Percentiles rank a stretch among this genome's conserved stretches.
Evolutionary conservation across 257 asterid species (phyloP).

Genomic region (Scutellaria barbata): DNA sequence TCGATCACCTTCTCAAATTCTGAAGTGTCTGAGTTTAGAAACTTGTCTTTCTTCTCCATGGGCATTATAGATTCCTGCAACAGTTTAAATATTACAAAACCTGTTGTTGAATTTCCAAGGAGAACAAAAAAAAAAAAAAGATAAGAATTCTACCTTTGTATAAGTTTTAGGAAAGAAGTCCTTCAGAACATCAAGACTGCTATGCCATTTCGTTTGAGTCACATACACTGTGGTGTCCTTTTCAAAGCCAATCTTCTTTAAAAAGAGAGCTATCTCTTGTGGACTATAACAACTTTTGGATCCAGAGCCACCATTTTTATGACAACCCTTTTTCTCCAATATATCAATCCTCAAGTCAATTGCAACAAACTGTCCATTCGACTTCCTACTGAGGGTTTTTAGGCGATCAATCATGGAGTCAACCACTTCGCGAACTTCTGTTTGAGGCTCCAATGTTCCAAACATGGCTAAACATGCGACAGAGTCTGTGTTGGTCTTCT

Average conservation of each 20-base stretch:
- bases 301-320: constrained; percentile 52
- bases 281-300: constrained; percentile 84
- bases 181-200: constrained; percentile 74
- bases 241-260: constrained; percentile 74
- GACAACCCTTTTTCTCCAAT: constrained; percentile 88
- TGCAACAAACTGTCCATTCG: constrained; percentile 87
- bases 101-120: background rate
- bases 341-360: constrained; percentile 86
- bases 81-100: constrained; percentile 17
- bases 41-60: constrained; percentile 52
- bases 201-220: constrained; percentile 84
- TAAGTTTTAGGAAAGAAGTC: constrained; percentile 80
- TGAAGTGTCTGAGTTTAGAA: constrained; percentile 47
- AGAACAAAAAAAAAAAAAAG: background rate
- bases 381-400: constrained; percentile 69
- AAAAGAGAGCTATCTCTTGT: constrained; percentile 69
- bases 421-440: constrained; percentile 80
- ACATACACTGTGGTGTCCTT: constrained; percentile 77
- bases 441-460: constrained; percentile 78
- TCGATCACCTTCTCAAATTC: constrained; percentile 56
- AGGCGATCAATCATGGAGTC: constrained; percentile 85
- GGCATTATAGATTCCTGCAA: constrained; percentile 79
- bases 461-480: constrained; percentile 92
- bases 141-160: constrained; percentile 61
- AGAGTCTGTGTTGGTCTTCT: constrained; percentile 58